Conservation (phyloP, 345 rosid species). For the Excoecaria cochinchinensis region DNA sequence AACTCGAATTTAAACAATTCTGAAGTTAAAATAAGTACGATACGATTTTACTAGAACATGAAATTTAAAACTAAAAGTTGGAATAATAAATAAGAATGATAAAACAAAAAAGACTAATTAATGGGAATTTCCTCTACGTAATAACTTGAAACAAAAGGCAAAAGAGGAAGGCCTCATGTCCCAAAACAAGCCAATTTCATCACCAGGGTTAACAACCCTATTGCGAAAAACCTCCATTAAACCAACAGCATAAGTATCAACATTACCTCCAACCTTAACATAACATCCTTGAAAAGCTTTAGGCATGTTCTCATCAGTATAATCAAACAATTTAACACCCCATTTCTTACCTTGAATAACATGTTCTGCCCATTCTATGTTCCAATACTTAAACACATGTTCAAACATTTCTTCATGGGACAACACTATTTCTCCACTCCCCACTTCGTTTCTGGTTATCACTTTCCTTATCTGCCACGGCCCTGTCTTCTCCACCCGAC, state of each 20-base stretch:
- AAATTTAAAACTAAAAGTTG: too few relatives aligned
- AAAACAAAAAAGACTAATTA: too few relatives aligned
- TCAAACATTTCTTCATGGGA: constrained; percentile 25
- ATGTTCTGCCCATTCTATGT: constrained; percentile 19
- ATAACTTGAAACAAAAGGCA: constrained; percentile 33
- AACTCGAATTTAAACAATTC: too few relatives aligned
- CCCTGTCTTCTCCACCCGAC: constrained; percentile 7
- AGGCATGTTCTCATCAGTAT: constrained; percentile 30
- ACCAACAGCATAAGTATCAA: constrained; percentile 22
- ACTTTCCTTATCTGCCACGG: constrained; percentile 38
- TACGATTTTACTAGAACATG: too few relatives aligned
- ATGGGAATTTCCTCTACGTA: constrained; percentile 5
- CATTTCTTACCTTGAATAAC: constrained; percentile 23
- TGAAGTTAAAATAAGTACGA: too few relatives aligned
- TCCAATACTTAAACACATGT: constrained; percentile 35
- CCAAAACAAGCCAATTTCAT: constrained; percentile 39
- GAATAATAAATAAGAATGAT: too few relatives aligned
- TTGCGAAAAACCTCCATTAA: constrained; percentile 28
- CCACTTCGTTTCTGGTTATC: constrained; percentile 21
- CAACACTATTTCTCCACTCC: constrained; percentile 24
- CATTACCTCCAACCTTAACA: constrained; percentile 25
- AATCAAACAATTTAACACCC: constrained; percentile 27
- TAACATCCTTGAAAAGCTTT: constrained; percentile 29
- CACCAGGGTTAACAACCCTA: constrained; percentile 23
- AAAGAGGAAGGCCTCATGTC: constrained; percentile 24